Percentiles rank a stretch among this genome's conserved stretches.
phyloP scores from a whole-genome alignment of 371 early-diverging fungal species.

The Smittium mucronatum region DNA sequence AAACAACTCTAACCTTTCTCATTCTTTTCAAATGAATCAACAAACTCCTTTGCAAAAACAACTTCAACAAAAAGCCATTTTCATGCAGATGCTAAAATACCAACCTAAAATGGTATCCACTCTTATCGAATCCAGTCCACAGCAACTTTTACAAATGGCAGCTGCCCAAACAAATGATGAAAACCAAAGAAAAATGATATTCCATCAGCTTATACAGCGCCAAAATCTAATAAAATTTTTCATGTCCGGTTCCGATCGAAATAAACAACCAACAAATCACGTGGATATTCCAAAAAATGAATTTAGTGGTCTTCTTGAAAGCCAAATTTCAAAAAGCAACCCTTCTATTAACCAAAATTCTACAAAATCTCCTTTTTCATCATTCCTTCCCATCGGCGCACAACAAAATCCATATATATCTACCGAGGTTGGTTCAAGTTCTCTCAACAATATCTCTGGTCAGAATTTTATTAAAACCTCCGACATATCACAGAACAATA shows the following conservation, averaged over 20 bases:
- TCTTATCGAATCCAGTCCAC: not conserved
- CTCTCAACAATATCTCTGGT: not conserved
- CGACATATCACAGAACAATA: not conserved
- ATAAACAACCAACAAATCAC: not conserved
- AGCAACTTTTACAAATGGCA: slow-evolving; percentile 7
- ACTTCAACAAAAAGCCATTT: slow-evolving; percentile 10
- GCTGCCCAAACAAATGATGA: not conserved
- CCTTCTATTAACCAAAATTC: not conserved
- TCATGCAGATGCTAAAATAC: slow-evolving; percentile 9
- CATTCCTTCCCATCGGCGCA: too few relatives aligned
- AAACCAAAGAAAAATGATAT: not conserved
- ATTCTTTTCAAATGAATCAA: not conserved
- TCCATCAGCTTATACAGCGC: slow-evolving; percentile 5
- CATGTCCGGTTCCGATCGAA: not conserved
- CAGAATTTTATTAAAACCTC: not conserved
- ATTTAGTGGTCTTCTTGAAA: not conserved
- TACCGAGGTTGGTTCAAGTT: not conserved
- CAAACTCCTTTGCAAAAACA: slow-evolving; percentile 1
- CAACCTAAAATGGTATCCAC: slow-evolving; percentile 9
- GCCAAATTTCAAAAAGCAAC: not conserved
- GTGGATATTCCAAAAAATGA: not conserved
- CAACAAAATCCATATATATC: not conserved
- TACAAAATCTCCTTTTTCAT: not conserved
- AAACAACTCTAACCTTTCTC: not conserved
- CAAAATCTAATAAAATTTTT: slow-evolving; percentile 6